Evolutionary conservation across 768 basidiomycete genomes (phyloP), one percentile per base, ranked within the genome.

Genomic region (Podaxis sp.): DNA sequence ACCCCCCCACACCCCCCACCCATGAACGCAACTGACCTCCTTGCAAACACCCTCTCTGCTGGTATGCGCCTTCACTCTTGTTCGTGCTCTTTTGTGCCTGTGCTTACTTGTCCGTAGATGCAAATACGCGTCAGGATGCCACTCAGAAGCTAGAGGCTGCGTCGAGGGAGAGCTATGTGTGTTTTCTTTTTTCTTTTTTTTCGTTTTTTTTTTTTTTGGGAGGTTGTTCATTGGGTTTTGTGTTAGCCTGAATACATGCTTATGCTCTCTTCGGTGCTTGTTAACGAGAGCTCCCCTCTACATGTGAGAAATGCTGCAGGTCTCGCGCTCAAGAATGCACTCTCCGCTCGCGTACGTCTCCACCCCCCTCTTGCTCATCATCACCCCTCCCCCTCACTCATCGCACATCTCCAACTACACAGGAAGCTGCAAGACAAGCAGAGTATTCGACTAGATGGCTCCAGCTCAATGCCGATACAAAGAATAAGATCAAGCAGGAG

Each of bases 291-390:
- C 47, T 82, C 82, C 5, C 78, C 82, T 13, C 68, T 87, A 36
- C 88, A 93, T 72, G 84, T 95, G 55, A 83, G 97, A 66, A 96
- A 92, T 70, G 95, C 96, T n/a, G 95, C 97, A 23, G 95, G 93
- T 72, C 81, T 99, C 55, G 95, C 96, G 18, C 79, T 99, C 74
- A 99, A 98, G 84, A 99, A 99, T 74, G 85, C 94, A 62, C 76
- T 99, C 61, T 84, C 89, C 36, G 93, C 95, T 62, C 81, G 93
- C 68, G 96, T 98, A 78, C 74, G 92, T 77, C 68, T 21, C 21
- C 23, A 1, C 2, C 23, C 2, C 23, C 64, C 57, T 47, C 21
- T 21, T 21, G 21, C 21, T 59, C 62, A 62, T 61, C 56, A 57
- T 52, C 55, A 55, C 64, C 67, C 65, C 62, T 67, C 64, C 10